Evolutionary conservation across 192 early-diverging fungal genomes (phyloP).

Genomic region (Backusella tuberculispora): DNA sequence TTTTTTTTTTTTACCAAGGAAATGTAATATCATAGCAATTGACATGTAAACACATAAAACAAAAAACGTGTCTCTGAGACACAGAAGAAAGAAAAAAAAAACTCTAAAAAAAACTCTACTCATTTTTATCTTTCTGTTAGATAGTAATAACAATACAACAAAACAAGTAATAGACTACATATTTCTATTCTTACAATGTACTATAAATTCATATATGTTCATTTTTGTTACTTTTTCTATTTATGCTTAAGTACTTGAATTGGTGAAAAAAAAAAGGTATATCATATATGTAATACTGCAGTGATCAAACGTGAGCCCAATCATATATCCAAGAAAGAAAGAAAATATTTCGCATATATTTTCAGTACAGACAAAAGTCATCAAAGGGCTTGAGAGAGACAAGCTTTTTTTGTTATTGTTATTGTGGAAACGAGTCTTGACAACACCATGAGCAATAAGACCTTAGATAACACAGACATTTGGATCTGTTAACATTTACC

Average conservation of each 20-base stretch:
- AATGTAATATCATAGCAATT: too few species aligned
- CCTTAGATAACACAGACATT: slow-evolving; percentile 99
- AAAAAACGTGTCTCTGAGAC: too few species aligned
- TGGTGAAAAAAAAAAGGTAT: too few species aligned
- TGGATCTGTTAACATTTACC: slow-evolving; percentile 88
- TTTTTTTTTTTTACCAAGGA: too few species aligned
- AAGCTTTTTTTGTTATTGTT: too few species aligned
- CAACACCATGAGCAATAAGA: slow-evolving; percentile 92
- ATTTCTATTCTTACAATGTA: background rate
- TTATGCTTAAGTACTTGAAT: background rate
- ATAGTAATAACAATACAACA: too few species aligned
- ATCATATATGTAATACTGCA: too few species aligned
- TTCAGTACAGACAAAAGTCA: slow-evolving; percentile 89
- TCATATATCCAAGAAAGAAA: background rate
- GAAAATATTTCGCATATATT: too few species aligned
- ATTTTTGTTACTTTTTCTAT: background rate
- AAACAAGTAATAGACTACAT: background rate
- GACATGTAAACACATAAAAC: too few species aligned
- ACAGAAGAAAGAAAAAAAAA: background rate
- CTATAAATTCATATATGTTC: background rate
- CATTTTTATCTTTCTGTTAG: too few species aligned
- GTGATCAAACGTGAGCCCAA: too few species aligned
- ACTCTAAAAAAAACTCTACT: background rate
- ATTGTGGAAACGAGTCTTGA: slow-evolving; percentile 95
- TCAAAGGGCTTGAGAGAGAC: slow-evolving; percentile 87